Conservation (phyloP, 2,329 filamentous ascomycete genomes). For the Fonsecaea erecta region DNA sequence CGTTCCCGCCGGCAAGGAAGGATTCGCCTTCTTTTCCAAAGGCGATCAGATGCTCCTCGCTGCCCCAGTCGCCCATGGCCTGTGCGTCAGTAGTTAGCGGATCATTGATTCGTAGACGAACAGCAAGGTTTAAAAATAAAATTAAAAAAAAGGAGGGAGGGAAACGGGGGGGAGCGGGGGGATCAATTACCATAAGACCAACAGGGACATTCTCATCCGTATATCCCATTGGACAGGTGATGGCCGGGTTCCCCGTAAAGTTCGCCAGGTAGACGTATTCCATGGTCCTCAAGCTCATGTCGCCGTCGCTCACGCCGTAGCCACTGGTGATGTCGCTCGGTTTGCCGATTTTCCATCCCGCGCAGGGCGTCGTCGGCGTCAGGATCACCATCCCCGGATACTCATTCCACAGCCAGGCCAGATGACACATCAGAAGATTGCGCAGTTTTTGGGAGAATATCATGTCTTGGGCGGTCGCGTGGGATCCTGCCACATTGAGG, state of each 20-base stretch:
- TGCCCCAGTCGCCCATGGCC: slow-evolving; percentile 60
- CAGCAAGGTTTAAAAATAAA: too few species aligned
- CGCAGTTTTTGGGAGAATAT: slow-evolving; percentile 75
- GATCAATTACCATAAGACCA: slow-evolving; percentile 53
- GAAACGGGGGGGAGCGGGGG: slow-evolving; percentile 1
- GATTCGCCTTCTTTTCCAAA: slow-evolving; percentile 52
- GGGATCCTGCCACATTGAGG: slow-evolving; percentile 62
- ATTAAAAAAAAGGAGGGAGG: not conserved
- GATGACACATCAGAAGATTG: slow-evolving; percentile 76
- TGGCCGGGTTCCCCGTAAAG: slow-evolving; percentile 75
- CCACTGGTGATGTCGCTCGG: slow-evolving; percentile 59
- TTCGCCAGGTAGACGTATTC: slow-evolving; percentile 86
- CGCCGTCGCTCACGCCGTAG: slow-evolving; percentile 72
- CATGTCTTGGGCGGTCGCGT: slow-evolving; percentile 71
- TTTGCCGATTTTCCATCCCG: slow-evolving; percentile 73
- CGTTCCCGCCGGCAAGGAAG: slow-evolving; percentile 47
- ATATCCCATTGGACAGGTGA: slow-evolving; percentile 77
- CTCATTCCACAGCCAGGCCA: slow-evolving; percentile 70
- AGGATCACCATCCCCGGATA: slow-evolving; percentile 78
- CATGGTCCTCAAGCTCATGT: slow-evolving; percentile 76
- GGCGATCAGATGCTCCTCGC: slow-evolving; percentile 55
- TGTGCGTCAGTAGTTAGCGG: slow-evolving; percentile 16
- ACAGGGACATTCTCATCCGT: slow-evolving; percentile 51
- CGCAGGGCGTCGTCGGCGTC: slow-evolving; percentile 75
- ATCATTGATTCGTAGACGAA: not conserved